phyloP scores from a whole-genome alignment of 208 protist genomes.

The Novymonas esmeraldas region DNA sequence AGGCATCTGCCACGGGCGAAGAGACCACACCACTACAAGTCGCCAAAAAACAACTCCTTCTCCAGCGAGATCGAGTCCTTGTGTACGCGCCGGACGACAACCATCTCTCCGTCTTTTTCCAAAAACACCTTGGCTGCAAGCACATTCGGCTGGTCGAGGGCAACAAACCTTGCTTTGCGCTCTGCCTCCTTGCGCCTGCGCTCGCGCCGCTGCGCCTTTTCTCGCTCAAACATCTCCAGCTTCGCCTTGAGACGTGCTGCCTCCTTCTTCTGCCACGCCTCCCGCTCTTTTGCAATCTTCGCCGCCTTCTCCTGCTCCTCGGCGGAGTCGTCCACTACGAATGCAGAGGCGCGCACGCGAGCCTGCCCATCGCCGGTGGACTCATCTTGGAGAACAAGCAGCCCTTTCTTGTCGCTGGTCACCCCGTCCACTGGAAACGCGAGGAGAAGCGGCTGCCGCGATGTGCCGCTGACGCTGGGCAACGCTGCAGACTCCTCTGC shows the following conservation, averaged over 20 bases:
- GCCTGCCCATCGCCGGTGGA: background rate
- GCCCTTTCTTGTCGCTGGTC: slow-evolving; percentile 11
- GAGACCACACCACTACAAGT: slow-evolving; percentile 14
- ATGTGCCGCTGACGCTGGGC: background rate
- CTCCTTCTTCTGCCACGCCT: slow-evolving; percentile 36
- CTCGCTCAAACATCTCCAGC: slow-evolving; percentile 39
- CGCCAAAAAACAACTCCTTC: slow-evolving; percentile 62
- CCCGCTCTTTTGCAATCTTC: slow-evolving; percentile 31
- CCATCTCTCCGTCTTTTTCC: slow-evolving; percentile 64
- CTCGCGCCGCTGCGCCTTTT: slow-evolving; percentile 40
- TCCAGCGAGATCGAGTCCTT: slow-evolving; percentile 61
- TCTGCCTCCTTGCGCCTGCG: slow-evolving; percentile 44
- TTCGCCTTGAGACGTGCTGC: slow-evolving; percentile 44
- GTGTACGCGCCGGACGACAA: slow-evolving; percentile 73
- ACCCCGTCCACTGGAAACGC: slow-evolving; percentile 12
- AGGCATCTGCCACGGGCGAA: slow-evolving; percentile 12
- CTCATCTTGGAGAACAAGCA: slow-evolving; percentile 27
- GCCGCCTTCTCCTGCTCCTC: slow-evolving; percentile 49
- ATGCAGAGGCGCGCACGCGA: slow-evolving; percentile 11
- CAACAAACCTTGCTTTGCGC: slow-evolving; percentile 41
- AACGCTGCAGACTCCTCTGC: background rate
- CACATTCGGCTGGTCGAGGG: slow-evolving; percentile 50
- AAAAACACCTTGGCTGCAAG: slow-evolving; percentile 35
- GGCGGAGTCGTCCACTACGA: slow-evolving; percentile 53
- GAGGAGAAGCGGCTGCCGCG: slow-evolving; percentile 2